Conservation (phyloP, 768 basidiomycete genomes). For the Lactarius sanguifluus region DNA sequence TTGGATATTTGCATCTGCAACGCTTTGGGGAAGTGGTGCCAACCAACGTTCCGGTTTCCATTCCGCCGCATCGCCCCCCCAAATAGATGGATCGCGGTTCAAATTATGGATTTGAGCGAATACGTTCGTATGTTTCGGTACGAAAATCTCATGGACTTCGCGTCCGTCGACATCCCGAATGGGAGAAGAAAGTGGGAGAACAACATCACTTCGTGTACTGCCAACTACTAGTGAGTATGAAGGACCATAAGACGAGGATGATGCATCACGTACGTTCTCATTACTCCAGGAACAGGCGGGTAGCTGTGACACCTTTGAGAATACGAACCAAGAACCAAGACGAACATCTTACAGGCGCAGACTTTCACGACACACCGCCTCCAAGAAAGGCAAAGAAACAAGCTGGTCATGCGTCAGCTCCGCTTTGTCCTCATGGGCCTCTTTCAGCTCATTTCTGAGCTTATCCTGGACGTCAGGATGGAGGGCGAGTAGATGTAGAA, state of each 20-base stretch:
- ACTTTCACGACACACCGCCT: constrained; percentile 36
- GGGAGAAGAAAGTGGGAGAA: neutral
- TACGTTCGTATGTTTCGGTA: constrained; percentile 35
- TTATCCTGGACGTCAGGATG: constrained; percentile 19
- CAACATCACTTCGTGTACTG: constrained; percentile 3
- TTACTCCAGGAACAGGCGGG: neutral
- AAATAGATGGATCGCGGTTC: constrained; percentile 37
- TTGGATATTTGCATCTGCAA: constrained; percentile 35
- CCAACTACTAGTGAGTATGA: constrained; percentile 1
- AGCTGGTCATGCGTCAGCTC: constrained; percentile 38
- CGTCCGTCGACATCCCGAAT: neutral
- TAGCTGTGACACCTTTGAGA: neutral
- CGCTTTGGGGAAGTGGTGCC: constrained; percentile 28
- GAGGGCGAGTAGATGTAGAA: constrained; percentile 33
- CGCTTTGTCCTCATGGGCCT: constrained; percentile 27
- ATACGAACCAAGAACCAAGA: neutral
- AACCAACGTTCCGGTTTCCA: constrained; percentile 49
- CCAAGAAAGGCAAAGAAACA: constrained; percentile 37
- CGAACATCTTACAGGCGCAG: constrained; percentile 29
- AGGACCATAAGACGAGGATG: neutral
- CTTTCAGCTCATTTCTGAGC: neutral
- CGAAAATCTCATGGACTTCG: constrained; percentile 25
- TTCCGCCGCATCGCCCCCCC: constrained; percentile 44
- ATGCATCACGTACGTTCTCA: neutral
- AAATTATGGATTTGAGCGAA: constrained; percentile 33